Base-by-base conservation (phyloP, 805 yeast genomes). In the Lipomyces orientalis region DNA sequence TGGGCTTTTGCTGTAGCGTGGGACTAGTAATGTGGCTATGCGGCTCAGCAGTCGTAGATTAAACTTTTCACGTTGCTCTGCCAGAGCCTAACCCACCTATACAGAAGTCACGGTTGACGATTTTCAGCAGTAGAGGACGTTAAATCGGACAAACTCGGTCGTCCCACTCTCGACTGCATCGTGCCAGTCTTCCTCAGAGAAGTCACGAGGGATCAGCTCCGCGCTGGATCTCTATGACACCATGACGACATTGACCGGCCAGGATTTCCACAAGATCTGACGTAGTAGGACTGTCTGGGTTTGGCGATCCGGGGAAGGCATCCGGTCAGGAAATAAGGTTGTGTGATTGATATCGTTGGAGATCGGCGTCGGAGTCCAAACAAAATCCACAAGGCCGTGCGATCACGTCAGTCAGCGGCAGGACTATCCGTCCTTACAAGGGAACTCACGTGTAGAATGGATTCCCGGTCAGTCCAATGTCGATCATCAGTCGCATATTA, bases 201-300 rank as follows among this genome's bases (percentile, higher is more conserved):
- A n/a, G n/a, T n/a, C n/a, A n/a, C n/a, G n/a, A n/a, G n/a, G n/a
- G n/a, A n/a, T n/a, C n/a, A n/a, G n/a, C n/a, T n/a, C n/a, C n/a
- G n/a, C n/a, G n/a, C n/a, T 25, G 16, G 14, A 25, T 12, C n/a
- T 10, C 55, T n/a, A 43, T 22, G 49, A 43, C n/a, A 52, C 34
- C 34, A 52, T 25, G 34, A 52, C 55, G 55, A 52, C 55, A 25
- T 49, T 52, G 55, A 52, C 25, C 33, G n/a, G 54, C 10, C 54
- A n/a, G 54, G 54, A 49, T 49, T 49, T 49, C 55, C n/a, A 12
- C 33, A 52, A 52, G n/a, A 10, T 52, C 55, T 52, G 55, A 52
- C 55, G 55, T 52, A 52, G 10, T 52, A 4, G 55, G 55, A 22
- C 7, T 9, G 55, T 2, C 49, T n/a, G 55, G 14, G n/a, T n/a